These are phyloP conservation scores for Quercus mongolica DNA, from an alignment of 306 rosid genomes.

Conservation along the genomic window DNA sequence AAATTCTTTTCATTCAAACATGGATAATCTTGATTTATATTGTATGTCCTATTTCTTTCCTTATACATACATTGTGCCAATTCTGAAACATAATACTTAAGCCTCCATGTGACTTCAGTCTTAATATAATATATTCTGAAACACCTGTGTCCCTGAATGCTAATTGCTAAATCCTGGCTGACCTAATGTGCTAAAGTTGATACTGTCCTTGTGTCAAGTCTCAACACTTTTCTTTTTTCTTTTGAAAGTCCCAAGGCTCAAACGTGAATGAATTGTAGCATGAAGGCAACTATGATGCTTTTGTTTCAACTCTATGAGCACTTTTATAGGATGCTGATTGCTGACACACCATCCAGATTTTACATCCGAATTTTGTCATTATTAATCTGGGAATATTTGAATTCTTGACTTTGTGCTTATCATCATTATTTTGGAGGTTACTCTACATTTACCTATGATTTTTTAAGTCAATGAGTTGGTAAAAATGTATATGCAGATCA, in stretches of 20 bases:
- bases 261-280: not conserved
- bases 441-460: not conserved
- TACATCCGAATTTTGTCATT: not conserved
- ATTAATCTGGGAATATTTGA: slow-evolving; percentile 1
- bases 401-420: not conserved
- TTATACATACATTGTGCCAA: no score
- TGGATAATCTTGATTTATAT: no score
- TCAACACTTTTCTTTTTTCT: not conserved
- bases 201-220: slow-evolving; percentile 1
- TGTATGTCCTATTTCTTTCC: no score
- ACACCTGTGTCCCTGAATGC: not conserved
- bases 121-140: no score
- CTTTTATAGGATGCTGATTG: not conserved
- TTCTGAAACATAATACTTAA: no score
- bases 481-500: no score
- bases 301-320: slow-evolving; percentile 10
- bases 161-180: not conserved
- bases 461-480: not conserved
- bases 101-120: no score
- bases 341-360: not conserved
- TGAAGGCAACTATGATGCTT: not conserved
- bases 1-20: not conserved
- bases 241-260: not conserved
- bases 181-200: not conserved
- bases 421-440: not conserved